These are phyloP conservation scores for Pythium dissotocum DNA, from an alignment of 352 stramenopile genomes.

Conservation along the genomic window DNA sequence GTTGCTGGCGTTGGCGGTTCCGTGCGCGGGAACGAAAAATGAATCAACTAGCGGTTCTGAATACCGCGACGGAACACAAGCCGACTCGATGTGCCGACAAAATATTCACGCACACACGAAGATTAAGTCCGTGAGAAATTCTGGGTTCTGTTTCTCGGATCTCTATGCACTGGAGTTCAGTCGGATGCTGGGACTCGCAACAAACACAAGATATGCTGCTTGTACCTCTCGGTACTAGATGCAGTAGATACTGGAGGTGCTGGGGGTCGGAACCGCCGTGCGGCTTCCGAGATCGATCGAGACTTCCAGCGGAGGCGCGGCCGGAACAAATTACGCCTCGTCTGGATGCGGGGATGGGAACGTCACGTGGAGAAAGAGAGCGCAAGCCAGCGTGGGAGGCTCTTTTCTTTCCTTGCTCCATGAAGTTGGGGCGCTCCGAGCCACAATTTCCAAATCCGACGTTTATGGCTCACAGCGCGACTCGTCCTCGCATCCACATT, in stretches of 20 bases:
- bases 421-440: conserved; percentile 11
- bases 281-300: neutral
- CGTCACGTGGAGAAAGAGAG: conserved; percentile 10
- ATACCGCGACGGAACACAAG: neutral
- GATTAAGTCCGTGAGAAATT: neutral
- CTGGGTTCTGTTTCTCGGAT: conserved; percentile 2
- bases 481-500: conserved; percentile 29
- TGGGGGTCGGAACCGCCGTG: neutral
- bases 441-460: conserved; percentile 20
- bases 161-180: neutral
- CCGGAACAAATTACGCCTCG: neutral
- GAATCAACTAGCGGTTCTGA: neutral
- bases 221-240: neutral
- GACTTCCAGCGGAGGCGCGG: neutral
- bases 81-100: neutral
- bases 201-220: neutral
- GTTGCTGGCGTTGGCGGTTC: neutral
- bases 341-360: conserved; percentile 7
- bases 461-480: conserved; percentile 16
- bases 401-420: conserved; percentile 17
- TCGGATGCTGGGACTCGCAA: neutral
- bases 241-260: neutral
- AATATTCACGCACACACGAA: too few relatives aligned
- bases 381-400: conserved; percentile 10
- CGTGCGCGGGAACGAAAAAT: neutral